Conservation (phyloP, 371 early-diverging fungal genomes). For the Saksenaea vasiformis region DNA sequence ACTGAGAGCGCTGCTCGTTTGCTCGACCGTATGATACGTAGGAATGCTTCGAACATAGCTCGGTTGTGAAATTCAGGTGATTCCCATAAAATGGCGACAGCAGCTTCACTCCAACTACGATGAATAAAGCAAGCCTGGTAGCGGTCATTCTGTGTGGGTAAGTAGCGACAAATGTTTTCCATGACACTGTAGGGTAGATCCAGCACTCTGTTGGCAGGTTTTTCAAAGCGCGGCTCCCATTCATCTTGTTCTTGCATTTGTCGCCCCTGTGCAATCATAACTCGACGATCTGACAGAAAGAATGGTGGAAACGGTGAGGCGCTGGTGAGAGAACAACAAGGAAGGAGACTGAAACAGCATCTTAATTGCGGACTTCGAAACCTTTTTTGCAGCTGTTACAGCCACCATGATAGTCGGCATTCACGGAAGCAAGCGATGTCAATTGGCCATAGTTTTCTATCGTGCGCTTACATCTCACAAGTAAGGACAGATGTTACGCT, state of each 20-base stretch:
- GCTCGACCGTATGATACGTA: background rate
- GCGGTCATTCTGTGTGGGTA: constrained; percentile 26
- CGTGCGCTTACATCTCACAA: too few relatives aligned
- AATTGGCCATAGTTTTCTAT: too few relatives aligned
- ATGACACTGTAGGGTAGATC: constrained; percentile 9
- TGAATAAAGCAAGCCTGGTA: constrained; percentile 33
- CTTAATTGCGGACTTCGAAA: too few relatives aligned
- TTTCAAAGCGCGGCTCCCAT: background rate
- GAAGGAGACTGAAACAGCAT: too few relatives aligned
- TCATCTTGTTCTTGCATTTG: background rate
- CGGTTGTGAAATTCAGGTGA: constrained; percentile 27
- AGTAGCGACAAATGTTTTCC: constrained; percentile 35
- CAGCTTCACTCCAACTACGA: constrained; percentile 29
- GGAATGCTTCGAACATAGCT: constrained; percentile 21
- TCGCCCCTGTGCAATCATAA: background rate
- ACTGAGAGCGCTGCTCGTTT: constrained; percentile 32
- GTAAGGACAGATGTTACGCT: too few relatives aligned
- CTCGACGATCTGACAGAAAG: background rate
- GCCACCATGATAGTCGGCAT: too few relatives aligned
- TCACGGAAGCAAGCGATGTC: too few relatives aligned
- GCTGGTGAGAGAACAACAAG: too few relatives aligned
- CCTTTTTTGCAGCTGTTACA: too few relatives aligned
- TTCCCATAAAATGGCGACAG: constrained; percentile 39
- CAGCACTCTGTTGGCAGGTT: background rate
- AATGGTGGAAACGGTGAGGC: too few relatives aligned